phyloP scores from a whole-genome alignment of 768 basidiomycete genomes.

The Amanita molliuscula region DNA sequence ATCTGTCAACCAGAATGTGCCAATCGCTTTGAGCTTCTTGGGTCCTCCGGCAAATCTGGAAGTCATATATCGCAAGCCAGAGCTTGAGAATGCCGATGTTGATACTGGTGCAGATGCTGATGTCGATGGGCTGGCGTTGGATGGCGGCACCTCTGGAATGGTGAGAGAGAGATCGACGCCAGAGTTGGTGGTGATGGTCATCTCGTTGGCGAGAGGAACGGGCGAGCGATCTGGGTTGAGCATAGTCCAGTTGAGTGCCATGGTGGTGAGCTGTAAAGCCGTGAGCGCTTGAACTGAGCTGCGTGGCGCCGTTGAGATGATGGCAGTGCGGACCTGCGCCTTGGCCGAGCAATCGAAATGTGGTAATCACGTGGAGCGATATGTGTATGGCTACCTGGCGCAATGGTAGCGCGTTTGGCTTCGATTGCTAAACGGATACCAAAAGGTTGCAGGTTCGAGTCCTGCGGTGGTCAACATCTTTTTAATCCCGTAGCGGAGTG shows the following conservation, averaged over 20 bases:
- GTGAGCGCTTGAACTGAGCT: not conserved
- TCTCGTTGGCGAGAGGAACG: slow-evolving; percentile 55
- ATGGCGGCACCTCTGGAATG: slow-evolving; percentile 45
- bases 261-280: slow-evolving; percentile 14
- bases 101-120: not conserved
- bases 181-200: slow-evolving; percentile 41
- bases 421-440: slow-evolving; percentile 67
- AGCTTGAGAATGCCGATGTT: not conserved
- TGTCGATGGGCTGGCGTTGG: slow-evolving; percentile 18
- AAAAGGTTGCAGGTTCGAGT: slow-evolving; percentile 97
- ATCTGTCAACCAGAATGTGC: slow-evolving; percentile 58
- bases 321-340: not conserved
- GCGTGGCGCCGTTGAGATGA: not conserved
- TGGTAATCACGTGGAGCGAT: not conserved
- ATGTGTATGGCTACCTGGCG: slow-evolving; percentile 59
- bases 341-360: too few relatives aligned
- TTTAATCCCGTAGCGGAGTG: too few relatives aligned
- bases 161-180: slow-evolving; percentile 49
- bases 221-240: slow-evolving; percentile 46
- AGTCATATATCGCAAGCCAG: not conserved
- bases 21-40: slow-evolving; percentile 49
- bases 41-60: slow-evolving; percentile 45
- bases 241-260: slow-evolving; percentile 79
- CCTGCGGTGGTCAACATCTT: slow-evolving; percentile 93
- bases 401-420: slow-evolving; percentile 96